Percentiles rank a stretch among this genome's conserved stretches.
These are phyloP conservation scores for Fusarium caatingaense DNA, from an alignment of 2,329 filamentous ascomycete species.

Conservation along the genomic window DNA sequence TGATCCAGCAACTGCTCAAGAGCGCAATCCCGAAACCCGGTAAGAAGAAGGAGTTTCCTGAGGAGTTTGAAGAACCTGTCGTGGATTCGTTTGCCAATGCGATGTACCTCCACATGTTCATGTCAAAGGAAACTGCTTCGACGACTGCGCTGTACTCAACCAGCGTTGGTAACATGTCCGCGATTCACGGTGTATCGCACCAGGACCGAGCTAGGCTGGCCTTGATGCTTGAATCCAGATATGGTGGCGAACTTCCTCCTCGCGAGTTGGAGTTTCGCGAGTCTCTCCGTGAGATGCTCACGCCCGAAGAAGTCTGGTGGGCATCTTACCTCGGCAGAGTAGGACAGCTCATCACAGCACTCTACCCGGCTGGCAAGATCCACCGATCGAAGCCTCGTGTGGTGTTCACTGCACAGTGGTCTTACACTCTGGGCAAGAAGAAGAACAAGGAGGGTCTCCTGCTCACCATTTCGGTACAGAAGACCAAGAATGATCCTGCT, in stretches of 20 bases:
- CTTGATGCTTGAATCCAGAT: conserved; percentile 72
- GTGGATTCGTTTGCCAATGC: conserved; percentile 69
- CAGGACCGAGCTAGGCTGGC: conserved; percentile 69
- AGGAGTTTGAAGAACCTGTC: conserved; percentile 58
- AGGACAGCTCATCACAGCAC: conserved; percentile 64
- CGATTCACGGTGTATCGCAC: conserved; percentile 71
- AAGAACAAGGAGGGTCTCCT: conserved; percentile 55
- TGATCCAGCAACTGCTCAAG: conserved; percentile 61
- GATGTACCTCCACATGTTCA: conserved; percentile 63
- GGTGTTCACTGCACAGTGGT: conserved; percentile 56
- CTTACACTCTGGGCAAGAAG: conserved; percentile 54
- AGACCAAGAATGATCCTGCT: conserved; percentile 51
- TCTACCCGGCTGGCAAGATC: conserved; percentile 71
- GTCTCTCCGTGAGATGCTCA: conserved; percentile 64
- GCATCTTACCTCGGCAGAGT: conserved; percentile 71
- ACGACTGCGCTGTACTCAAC: conserved; percentile 71
- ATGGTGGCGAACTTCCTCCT: conserved; percentile 70
- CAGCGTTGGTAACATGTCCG: conserved; percentile 70
- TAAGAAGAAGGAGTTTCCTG: conserved; percentile 48
- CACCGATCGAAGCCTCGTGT: conserved; percentile 54
- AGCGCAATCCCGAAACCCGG: conserved; percentile 57
- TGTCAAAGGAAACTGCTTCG: conserved; percentile 65
- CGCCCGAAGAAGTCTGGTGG: conserved; percentile 71
- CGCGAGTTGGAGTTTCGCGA: conserved; percentile 66
- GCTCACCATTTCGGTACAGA: conserved; percentile 57